Conservation (phyloP, 768 basidiomycete genomes). For the Lepiota brunneoincarnata region DNA sequence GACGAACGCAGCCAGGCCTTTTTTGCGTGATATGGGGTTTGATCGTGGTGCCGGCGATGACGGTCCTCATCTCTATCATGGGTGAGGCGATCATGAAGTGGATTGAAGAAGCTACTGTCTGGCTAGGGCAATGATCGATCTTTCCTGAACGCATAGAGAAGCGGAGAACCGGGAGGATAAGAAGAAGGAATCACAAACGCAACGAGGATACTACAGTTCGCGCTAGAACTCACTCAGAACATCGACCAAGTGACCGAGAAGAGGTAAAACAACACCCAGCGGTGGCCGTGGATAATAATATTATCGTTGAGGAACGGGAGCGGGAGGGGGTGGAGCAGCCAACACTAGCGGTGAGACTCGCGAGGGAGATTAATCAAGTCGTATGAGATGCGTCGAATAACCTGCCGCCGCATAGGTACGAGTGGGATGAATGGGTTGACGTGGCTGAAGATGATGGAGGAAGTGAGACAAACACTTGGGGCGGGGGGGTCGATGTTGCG, state of each 20-base stretch:
- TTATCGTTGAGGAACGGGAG: neutral
- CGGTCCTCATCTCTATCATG: conserved; percentile 44
- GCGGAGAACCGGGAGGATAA: conserved; percentile 6
- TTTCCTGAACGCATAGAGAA: conserved; percentile 21
- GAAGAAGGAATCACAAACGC: neutral
- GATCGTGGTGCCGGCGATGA: conserved; percentile 38
- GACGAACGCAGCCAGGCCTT: conserved; percentile 34
- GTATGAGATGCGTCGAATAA: conserved; percentile 26
- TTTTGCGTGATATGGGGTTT: conserved; percentile 43
- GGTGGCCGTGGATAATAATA: too few species aligned
- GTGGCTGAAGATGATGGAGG: conserved; percentile 29
- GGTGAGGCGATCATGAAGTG: conserved; percentile 44
- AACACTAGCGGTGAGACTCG: conserved; percentile 23
- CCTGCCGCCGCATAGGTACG: conserved; percentile 24
- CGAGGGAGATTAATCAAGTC: conserved; percentile 27
- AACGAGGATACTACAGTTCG: too few species aligned
- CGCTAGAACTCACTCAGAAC: too few species aligned
- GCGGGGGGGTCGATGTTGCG: neutral
- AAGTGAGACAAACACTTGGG: conserved; percentile 11
- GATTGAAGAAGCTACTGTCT: conserved; percentile 29
- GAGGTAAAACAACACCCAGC: too few species aligned
- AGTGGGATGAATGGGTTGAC: conserved; percentile 35
- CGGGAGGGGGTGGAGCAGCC: neutral
- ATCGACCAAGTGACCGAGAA: too few species aligned
- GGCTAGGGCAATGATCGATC: conserved; percentile 25